Conservation (phyloP, 2,329 filamentous ascomycete genomes). For the Harringtonia lauricola region DNA sequence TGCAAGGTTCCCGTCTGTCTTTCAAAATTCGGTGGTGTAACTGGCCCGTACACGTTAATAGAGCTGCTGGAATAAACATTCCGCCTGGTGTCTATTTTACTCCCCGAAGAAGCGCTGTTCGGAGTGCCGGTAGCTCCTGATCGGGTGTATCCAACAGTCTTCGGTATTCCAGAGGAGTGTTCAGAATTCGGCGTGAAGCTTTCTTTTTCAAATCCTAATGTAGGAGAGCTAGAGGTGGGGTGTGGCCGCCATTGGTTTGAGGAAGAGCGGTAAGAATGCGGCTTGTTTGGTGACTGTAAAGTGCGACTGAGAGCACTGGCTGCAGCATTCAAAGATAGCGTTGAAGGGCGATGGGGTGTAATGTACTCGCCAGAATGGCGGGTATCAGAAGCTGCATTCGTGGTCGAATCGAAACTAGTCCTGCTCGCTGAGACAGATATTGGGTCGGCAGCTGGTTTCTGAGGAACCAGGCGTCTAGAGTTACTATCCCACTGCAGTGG, state of each 20-base stretch:
- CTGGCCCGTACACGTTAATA: conserved; percentile 1
- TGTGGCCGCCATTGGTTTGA: conserved; percentile 7
- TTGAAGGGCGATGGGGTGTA: conserved; percentile 17
- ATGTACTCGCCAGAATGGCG: conserved; percentile 30
- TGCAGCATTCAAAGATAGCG: conserved; percentile 43
- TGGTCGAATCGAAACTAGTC: conserved; percentile 9
- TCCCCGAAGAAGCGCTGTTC: not conserved
- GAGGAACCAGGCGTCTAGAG: conserved; percentile 35
- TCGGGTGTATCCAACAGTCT: not conserved
- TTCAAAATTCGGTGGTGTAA: too few species aligned
- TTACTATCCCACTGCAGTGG: conserved; percentile 42
- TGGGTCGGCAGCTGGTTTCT: conserved; percentile 20
- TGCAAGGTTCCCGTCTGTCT: not conserved
- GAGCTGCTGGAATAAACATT: conserved; percentile 9
- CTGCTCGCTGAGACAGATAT: conserved; percentile 19
- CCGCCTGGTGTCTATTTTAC: conserved; percentile 7
- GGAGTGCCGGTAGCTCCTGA: not conserved
- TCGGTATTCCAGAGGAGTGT: not conserved
- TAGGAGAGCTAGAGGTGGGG: not conserved
- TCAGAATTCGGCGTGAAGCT: not conserved
- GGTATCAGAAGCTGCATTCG: conserved; percentile 16
- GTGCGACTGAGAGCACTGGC: conserved; percentile 35
- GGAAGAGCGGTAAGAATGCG: not conserved
- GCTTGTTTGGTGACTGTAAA: conserved; percentile 5
- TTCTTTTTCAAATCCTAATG: not conserved